Evolutionary conservation across 305 asterid species (phyloP).

Genomic region (Stenogyne calaminthoides): DNA sequence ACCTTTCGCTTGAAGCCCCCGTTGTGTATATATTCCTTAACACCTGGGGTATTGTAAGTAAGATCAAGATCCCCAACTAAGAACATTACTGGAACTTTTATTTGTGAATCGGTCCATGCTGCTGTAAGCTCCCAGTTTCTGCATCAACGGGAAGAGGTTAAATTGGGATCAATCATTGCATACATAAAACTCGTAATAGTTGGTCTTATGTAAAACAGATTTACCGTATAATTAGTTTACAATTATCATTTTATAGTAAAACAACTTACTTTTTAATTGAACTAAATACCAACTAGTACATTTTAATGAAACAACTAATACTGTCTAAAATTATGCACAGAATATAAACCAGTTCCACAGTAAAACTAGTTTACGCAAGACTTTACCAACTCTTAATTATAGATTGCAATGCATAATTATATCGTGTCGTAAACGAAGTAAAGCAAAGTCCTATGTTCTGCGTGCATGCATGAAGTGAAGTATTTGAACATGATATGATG

Average conservation of each 20-base stretch:
- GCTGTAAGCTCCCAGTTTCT: slow-evolving; percentile 90
- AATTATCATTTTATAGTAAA: neutral
- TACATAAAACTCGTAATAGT: neutral
- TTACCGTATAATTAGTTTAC: too few species aligned
- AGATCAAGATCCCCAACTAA: slow-evolving; percentile 80
- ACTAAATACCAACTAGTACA: too few species aligned
- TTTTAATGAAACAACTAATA: neutral
- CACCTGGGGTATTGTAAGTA: slow-evolving; percentile 67
- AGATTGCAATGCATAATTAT: neutral
- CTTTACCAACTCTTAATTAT: neutral
- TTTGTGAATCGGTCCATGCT: slow-evolving; percentile 62
- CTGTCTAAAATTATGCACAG: too few species aligned
- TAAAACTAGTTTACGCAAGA: neutral
- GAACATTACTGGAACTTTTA: slow-evolving; percentile 84
- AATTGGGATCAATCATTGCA: neutral
- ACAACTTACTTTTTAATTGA: too few species aligned
- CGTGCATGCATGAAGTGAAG: neutral
- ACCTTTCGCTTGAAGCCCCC: slow-evolving; percentile 70
- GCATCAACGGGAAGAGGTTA: slow-evolving; percentile 19
- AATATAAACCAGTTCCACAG: neutral
- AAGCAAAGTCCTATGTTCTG: neutral
- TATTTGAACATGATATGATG: too few species aligned
- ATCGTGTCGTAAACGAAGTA: neutral
- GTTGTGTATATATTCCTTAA: slow-evolving; percentile 61
- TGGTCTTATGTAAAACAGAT: too few species aligned